Percentiles rank a stretch among this genome's conserved stretches.
Conservation (phyloP, 2,329 filamentous ascomycete species). For the Diaporthe citri region DNA sequence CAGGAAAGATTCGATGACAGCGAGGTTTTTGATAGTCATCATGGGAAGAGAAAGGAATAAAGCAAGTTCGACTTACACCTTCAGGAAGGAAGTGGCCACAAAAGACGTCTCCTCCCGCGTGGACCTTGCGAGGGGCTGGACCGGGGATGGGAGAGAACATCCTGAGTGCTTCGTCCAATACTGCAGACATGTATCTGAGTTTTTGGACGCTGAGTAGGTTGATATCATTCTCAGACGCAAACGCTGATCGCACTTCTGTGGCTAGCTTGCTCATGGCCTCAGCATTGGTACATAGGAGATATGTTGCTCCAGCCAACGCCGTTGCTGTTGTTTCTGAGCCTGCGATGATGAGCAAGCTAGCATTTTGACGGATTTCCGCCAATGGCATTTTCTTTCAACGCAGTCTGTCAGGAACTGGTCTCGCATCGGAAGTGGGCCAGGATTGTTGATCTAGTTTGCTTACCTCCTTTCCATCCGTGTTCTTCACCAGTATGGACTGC, state of each 20-base stretch:
- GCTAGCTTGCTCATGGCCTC: constrained; percentile 52
- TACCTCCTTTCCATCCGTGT: neutral
- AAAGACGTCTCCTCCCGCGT: constrained; percentile 47
- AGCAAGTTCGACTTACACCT: constrained; percentile 46
- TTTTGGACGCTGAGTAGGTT: constrained; percentile 43
- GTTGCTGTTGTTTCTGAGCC: constrained; percentile 65
- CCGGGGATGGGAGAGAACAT: constrained; percentile 46
- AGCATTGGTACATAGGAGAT: constrained; percentile 54
- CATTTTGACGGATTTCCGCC: constrained; percentile 41
- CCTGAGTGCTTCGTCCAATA: constrained; percentile 49
- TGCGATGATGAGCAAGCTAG: constrained; percentile 53
- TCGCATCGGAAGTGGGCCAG: neutral
- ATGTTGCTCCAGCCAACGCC: constrained; percentile 53
- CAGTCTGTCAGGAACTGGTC: neutral
- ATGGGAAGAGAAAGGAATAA: neutral
- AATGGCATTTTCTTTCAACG: constrained; percentile 28
- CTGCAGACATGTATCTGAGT: constrained; percentile 48
- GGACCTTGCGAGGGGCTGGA: constrained; percentile 42
- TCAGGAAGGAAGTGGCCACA: constrained; percentile 48
- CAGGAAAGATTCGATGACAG: neutral
- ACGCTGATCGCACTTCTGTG: constrained; percentile 54
- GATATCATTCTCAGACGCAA: constrained; percentile 50
- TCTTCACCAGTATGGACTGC: constrained; percentile 23
- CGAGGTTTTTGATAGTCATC: neutral
- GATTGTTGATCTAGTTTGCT: neutral